Conservation (phyloP, 2,329 filamentous ascomycete species). For the Boeremia lycopersici region DNA sequence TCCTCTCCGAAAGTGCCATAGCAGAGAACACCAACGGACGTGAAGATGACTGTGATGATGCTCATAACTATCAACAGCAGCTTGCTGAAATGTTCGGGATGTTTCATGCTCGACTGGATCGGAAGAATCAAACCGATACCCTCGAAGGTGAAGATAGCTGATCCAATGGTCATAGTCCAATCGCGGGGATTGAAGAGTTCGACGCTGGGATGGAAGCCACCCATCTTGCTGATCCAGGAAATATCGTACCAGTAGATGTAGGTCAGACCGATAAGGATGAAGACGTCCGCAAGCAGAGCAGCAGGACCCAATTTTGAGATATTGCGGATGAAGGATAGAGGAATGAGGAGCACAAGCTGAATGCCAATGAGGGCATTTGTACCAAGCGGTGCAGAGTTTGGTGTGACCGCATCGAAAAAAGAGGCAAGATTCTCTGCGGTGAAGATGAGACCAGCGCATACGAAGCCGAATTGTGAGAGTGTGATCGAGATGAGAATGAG, state of each 20-base stretch:
- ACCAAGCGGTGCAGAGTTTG: conserved; percentile 57
- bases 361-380: conserved; percentile 67
- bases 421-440: conserved; percentile 74
- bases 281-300: conserved; percentile 72
- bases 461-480: conserved; percentile 77
- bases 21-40: conserved; percentile 72
- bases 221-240: conserved; percentile 56
- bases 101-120: conserved; percentile 76
- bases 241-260: conserved; percentile 79
- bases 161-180: conserved; percentile 74
- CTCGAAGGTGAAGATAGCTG: conserved; percentile 79
- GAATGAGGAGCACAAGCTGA: conserved; percentile 69
- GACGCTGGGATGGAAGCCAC: conserved; percentile 67
- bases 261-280: conserved; percentile 71
- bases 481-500: conserved; percentile 73
- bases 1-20: conserved; percentile 74
- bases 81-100: conserved; percentile 69
- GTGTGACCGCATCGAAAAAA: conserved; percentile 68
- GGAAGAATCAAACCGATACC: conserved; percentile 78
- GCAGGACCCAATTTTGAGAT: conserved; percentile 75
- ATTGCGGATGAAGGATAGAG: conserved; percentile 72
- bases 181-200: conserved; percentile 70
- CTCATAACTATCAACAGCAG: conserved; percentile 73
- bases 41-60: conserved; percentile 75
- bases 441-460: conserved; percentile 78